Evolutionary conservation across 179 eudicot species (phyloP).

Genomic region (Silene coronaria): DNA sequence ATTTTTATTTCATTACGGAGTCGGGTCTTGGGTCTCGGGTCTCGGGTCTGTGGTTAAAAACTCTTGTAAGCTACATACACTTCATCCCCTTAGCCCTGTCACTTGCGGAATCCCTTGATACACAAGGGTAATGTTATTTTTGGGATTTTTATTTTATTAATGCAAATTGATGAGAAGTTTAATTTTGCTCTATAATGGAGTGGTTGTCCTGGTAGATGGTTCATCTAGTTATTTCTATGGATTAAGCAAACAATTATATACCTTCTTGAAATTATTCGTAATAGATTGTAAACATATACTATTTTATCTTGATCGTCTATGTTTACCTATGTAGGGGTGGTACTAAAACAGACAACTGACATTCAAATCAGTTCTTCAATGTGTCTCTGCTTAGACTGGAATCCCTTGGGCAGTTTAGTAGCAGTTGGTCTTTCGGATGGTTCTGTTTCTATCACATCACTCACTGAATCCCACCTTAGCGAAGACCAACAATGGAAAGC

Average conservation of each 20-base stretch:
- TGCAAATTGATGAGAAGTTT: neutral
- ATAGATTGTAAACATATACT: neutral
- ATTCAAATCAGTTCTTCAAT: constrained; percentile 71
- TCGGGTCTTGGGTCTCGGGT: too few relatives aligned
- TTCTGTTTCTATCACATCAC: constrained; percentile 60
- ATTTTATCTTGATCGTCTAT: neutral
- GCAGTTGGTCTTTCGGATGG: constrained; percentile 81
- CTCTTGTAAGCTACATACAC: neutral
- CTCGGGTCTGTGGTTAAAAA: neutral
- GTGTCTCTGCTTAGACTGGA: constrained; percentile 95
- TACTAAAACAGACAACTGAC: constrained; percentile 39
- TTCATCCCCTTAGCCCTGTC: neutral
- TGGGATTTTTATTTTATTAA: neutral
- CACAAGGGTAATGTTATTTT: neutral
- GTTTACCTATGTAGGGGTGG: constrained; percentile 36
- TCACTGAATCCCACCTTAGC: constrained; percentile 45
- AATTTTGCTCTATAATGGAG: neutral
- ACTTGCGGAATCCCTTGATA: neutral
- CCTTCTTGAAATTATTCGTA: neutral
- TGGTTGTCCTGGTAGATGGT: neutral
- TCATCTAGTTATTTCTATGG: neutral
- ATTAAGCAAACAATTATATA: neutral
- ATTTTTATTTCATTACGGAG: too few relatives aligned
- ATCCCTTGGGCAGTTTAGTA: constrained; percentile 57
- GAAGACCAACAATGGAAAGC: constrained; percentile 76